A percentile compares a stretch with the other conserved stretches of the same genome.
Evolutionary conservation across 768 basidiomycete genomes (phyloP).

Genomic region (Vararia minispora): DNA sequence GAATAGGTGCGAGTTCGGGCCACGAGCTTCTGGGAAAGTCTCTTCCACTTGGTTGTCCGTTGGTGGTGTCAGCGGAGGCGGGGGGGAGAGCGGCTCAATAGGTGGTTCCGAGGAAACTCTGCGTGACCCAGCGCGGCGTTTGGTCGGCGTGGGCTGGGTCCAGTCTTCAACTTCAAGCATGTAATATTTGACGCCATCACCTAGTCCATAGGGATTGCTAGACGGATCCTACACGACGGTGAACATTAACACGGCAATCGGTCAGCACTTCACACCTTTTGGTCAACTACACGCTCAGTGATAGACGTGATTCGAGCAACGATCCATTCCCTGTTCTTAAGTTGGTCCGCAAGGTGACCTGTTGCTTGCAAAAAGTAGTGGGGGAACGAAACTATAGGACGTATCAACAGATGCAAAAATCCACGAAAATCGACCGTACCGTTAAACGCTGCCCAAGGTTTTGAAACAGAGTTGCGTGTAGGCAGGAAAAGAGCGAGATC

Average conservation of each 20-base stretch:
- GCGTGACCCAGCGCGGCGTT: slow-evolving; percentile 42
- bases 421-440: slow-evolving; percentile 34
- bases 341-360: slow-evolving; percentile 76
- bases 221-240: slow-evolving; percentile 46
- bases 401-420: slow-evolving; percentile 13
- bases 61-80: slow-evolving; percentile 44
- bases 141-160: slow-evolving; percentile 63
- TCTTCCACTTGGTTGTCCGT: slow-evolving; percentile 67
- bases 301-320: slow-evolving; percentile 88
- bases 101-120: slow-evolving; percentile 34
- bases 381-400: slow-evolving; percentile 76
- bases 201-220: slow-evolving; percentile 83
- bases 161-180: slow-evolving; percentile 92
- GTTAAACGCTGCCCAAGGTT: slow-evolving; percentile 98
- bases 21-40: slow-evolving; percentile 50
- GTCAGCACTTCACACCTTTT: slow-evolving; percentile 39
- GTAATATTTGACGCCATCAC: slow-evolving; percentile 85
- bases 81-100: slow-evolving; percentile 12
- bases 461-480: slow-evolving; percentile 85
- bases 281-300: slow-evolving; percentile 74
- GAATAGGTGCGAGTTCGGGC: slow-evolving; percentile 60
- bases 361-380: slow-evolving; percentile 94
- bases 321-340: slow-evolving; percentile 90
- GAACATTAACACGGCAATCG: slow-evolving; percentile 1
- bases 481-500: slow-evolving; percentile 95